A percentile compares a stretch with the other conserved stretches of the same genome.
These are phyloP conservation scores for Hypoxylon sp. DNA, from an alignment of 2,329 filamentous ascomycete species.

Conservation along the genomic window DNA sequence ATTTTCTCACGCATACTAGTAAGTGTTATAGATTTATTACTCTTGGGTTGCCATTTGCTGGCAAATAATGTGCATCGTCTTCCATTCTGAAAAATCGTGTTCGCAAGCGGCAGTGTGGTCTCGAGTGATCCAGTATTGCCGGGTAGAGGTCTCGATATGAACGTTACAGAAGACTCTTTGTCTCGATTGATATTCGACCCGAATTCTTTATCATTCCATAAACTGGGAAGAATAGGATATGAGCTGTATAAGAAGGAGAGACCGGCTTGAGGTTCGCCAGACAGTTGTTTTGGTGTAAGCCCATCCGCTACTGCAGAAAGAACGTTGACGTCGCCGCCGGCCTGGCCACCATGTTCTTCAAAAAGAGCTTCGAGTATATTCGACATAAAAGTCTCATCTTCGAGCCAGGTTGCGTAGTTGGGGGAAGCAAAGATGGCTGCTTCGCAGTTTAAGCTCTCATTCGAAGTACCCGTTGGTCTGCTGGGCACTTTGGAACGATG, in stretches of 20 bases:
- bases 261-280: conserved; percentile 54
- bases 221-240: conserved; percentile 57
- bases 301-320: conserved; percentile 69
- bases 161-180: conserved; percentile 56
- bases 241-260: conserved; percentile 65
- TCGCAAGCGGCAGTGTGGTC: conserved; percentile 75
- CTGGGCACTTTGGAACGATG: conserved; percentile 22
- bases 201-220: conserved; percentile 56
- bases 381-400: conserved; percentile 58
- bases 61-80: conserved; percentile 68
- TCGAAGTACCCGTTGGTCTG: conserved; percentile 1
- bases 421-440: conserved; percentile 64
- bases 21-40: conserved; percentile 43
- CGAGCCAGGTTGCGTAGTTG: conserved; percentile 60
- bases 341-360: conserved; percentile 7
- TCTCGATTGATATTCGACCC: conserved; percentile 49
- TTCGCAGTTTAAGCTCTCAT: conserved; percentile 49
- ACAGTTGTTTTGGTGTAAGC: conserved; percentile 55
- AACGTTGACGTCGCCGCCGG: conserved; percentile 56
- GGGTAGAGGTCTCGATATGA: conserved; percentile 52
- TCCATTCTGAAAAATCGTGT: conserved; percentile 82
- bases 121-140: conserved; percentile 44
- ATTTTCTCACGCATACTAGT: conserved; percentile 52
- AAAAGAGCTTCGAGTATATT: conserved; percentile 47
- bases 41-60: conserved; percentile 53